Base-by-base conservation (phyloP, 768 basidiomycete genomes). In the Cyclocybe cylindracea region DNA sequence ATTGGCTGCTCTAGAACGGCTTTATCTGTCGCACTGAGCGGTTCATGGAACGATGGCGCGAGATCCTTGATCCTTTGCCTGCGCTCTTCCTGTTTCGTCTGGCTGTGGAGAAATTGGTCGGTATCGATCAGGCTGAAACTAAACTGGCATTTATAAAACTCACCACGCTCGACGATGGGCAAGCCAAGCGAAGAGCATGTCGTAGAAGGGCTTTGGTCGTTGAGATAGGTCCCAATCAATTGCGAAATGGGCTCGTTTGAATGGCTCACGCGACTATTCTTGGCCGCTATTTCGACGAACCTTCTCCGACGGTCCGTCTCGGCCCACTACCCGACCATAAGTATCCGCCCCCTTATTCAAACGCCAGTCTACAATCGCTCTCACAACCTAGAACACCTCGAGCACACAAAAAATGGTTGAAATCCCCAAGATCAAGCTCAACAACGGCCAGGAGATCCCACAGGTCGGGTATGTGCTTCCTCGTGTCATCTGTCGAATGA, bases 11-110 rank as follows among this genome's bases (percentile, higher is more conserved):
- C 51, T 6, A 77, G 68, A 38, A 75, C 66, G 9, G 44, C 37
- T 11, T 48, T 46, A 29, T 77, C 74, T 16, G 44, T 49, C 9
- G 48, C 33, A 19, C 58, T 63, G 2, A 74, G 39, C n/a, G 66
- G 63, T 40, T 66, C 62, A 33, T 63, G 63, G 48, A 71, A 74
- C 13, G 49, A 57, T 10, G 61, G 39, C 6, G 71, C 66, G 10
- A 60, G 45, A 9, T 55, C 38, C 10, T 55, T 44, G 47, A 75
- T 72, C 24, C 64, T 61, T 35, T 58, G 43, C 24, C 59, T 56
- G n/a, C 73, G 71, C 51, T 73, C 70, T 14, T 67, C 56, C 55
- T 74, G 71, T 57, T 77, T 77, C 13, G 50, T 32, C 29, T 52
- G 42, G 55, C 75, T 74, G 46, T 37, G 34, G 10, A 36, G 29